A percentile compares a stretch with the other conserved stretches of the same genome.
Evolutionary conservation across 2,329 filamentous ascomycete genomes (phyloP).

Genomic region (Septoria petroselini): DNA sequence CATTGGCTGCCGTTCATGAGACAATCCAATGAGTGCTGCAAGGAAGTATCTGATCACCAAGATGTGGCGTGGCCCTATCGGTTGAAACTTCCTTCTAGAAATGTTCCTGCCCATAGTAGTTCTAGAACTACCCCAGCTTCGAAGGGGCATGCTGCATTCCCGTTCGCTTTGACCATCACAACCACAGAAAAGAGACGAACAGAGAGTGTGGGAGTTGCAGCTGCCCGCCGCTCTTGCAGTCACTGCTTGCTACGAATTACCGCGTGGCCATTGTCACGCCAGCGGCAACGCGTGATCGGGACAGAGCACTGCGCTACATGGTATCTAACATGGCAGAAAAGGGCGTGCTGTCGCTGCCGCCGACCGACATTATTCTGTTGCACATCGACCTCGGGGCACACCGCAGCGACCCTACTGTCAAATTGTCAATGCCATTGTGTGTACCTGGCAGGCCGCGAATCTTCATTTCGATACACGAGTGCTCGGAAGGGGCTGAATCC

Average conservation of each 20-base stretch:
- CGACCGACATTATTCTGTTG: slow-evolving; percentile 12
- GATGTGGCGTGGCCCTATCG: no score
- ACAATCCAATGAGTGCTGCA: no score
- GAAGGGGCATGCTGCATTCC: no score
- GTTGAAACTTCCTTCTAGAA: no score
- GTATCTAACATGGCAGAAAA: slow-evolving; percentile 2
- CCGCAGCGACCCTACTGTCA: slow-evolving; percentile 4
- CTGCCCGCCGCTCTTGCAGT: neutral
- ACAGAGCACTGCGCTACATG: slow-evolving; percentile 10
- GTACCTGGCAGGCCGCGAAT: neutral
- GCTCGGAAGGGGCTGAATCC: no score
- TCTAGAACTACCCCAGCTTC: no score
- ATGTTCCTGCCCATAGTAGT: no score
- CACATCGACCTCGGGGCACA: slow-evolving; percentile 16
- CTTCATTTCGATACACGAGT: neutral
- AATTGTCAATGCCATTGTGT: neutral
- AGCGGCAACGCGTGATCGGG: slow-evolving; percentile 2
- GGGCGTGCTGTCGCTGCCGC: slow-evolving; percentile 15
- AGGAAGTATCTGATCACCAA: no score
- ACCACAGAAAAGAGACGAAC: no score
- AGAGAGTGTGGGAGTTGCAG: no score
- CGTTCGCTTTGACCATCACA: no score
- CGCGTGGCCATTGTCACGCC: neutral
- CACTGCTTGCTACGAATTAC: neutral
- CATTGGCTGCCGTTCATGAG: no score